phyloP scores from a whole-genome alignment of 2,329 filamentous ascomycete genomes.

The Arachnopeziza araneosa region DNA sequence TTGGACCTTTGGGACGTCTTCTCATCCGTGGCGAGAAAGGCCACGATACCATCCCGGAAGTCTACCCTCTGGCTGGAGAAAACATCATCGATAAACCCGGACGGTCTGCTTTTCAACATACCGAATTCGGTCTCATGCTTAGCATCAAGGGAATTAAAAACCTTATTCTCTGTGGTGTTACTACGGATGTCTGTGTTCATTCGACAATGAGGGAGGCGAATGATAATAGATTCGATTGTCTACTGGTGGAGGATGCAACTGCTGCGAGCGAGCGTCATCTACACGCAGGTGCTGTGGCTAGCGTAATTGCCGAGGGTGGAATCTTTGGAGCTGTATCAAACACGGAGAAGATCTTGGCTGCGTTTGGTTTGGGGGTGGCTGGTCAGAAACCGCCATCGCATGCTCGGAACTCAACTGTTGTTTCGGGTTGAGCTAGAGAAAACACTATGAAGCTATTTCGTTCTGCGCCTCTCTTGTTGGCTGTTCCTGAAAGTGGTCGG shows the following conservation, averaged over 20 bases:
- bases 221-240: constrained; percentile 31
- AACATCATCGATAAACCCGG: constrained; percentile 33
- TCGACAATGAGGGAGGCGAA: constrained; percentile 34
- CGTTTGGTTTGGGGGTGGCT: neutral
- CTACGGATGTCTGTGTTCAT: constrained; percentile 33
- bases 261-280: constrained; percentile 26
- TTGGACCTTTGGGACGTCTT: constrained; percentile 51
- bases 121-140: constrained; percentile 31
- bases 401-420: too few relatives aligned
- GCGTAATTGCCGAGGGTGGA: constrained; percentile 30
- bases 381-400: neutral
- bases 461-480: too few relatives aligned
- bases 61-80: constrained; percentile 25
- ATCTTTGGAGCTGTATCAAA: constrained; percentile 32
- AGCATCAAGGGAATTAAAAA: constrained; percentile 30
- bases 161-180: constrained; percentile 31
- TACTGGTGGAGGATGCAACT: constrained; percentile 29
- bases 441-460: too few relatives aligned
- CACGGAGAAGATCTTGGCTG: constrained; percentile 16
- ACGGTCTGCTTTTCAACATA: constrained; percentile 34
- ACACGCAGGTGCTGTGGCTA: constrained; percentile 28
- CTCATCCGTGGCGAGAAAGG: constrained; percentile 52
- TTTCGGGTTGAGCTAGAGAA: too few relatives aligned
- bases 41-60: constrained; percentile 48
- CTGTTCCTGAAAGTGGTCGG: too few relatives aligned